Evolutionary conservation across 495 filamentous ascomycete genomes (phyloP).

Genomic region (Aspergillus steynii): DNA sequence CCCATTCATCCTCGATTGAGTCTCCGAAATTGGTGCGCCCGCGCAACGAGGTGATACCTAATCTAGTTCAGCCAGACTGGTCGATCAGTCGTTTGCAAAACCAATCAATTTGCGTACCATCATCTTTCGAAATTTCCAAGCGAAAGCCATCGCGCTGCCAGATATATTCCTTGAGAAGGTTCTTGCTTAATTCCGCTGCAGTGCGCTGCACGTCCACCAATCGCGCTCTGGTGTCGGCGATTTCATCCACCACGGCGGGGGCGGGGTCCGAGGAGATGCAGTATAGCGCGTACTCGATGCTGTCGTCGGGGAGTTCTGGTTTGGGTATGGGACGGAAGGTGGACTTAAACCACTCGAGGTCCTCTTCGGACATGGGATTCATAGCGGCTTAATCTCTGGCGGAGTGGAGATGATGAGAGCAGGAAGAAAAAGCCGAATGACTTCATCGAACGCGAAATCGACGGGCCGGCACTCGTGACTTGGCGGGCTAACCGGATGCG

Average conservation of each 20-base stretch:
- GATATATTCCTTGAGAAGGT: slow-evolving; percentile 78
- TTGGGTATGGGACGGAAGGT: slow-evolving; percentile 62
- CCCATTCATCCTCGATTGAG: slow-evolving; percentile 95
- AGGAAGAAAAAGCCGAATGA: slow-evolving; percentile 24
- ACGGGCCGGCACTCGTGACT: slow-evolving; percentile 26
- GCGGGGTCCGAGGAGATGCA: slow-evolving; percentile 52
- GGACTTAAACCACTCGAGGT: slow-evolving; percentile 51
- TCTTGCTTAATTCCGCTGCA: slow-evolving; percentile 60
- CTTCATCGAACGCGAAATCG: slow-evolving; percentile 39
- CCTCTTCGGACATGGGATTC: slow-evolving; percentile 48
- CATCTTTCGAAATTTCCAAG: slow-evolving; percentile 59
- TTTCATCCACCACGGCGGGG: slow-evolving; percentile 47
- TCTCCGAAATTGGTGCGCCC: slow-evolving; percentile 86
- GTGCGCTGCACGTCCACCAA: slow-evolving; percentile 72
- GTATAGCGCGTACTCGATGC: slow-evolving; percentile 82
- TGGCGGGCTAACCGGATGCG: slow-evolving; percentile 31
- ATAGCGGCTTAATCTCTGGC: slow-evolving; percentile 22
- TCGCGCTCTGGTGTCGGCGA: slow-evolving; percentile 53
- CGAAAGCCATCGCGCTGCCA: slow-evolving; percentile 87
- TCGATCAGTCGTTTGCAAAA: not conserved
- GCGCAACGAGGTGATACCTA: slow-evolving; percentile 53
- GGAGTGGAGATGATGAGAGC: not conserved
- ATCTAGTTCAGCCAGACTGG: slow-evolving; percentile 4
- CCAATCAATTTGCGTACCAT: slow-evolving; percentile 43
- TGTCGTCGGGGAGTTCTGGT: slow-evolving; percentile 76